Evolutionary conservation across 768 basidiomycete species (phyloP), one percentile per base, ranked within the genome.

Genomic region (Hypholoma sublateritium): DNA sequence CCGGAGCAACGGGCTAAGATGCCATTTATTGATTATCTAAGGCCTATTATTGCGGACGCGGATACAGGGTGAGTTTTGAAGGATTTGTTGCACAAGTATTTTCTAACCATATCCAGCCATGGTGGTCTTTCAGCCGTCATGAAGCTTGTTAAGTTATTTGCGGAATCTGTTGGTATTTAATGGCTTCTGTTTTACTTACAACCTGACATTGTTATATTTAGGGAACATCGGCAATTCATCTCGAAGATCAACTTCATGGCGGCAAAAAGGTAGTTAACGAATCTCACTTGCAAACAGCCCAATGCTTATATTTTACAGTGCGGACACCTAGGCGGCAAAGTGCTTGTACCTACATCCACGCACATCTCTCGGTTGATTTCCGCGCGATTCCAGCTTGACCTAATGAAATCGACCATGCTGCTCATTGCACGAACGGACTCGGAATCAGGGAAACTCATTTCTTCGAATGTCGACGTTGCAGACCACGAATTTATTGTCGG

Each of bases 171-270:
- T 65, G 69, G 74, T 69, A 56, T 55, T 41, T 35, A 58, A 50
- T 56, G 22, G 47, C 49, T 42, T 28, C 16, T 36, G 42, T 25
- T 6, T 14, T 16, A 14, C n/a, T 9, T 36, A 14, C 34, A 47
- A 41, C 61, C 24, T 19, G 16, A 55, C 24, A 22, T 42, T 28
- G 22, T 48, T 25, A 37, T n/a, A 24, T n/a, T 6, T 59, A 90
- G 83, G 95, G 95, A 22, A 91, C 92, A 13, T 83, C 95, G 8
- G 95, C 82, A 14, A 89, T 98, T 48, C 95, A 98, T 70, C 71
- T 97, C 19, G 95, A 98, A 69, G 95, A 98, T 72, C 93, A 96
- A 68, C 78, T 96, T 6, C 92, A 95, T 60, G 95, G 95, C 28
- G 92, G 92, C 24, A 97, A 97, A 77, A 95, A 97, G 76, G 86